Base-by-base conservation (phyloP, 2,329 filamentous ascomycete genomes). In the Aureobasidium sp. region DNA sequence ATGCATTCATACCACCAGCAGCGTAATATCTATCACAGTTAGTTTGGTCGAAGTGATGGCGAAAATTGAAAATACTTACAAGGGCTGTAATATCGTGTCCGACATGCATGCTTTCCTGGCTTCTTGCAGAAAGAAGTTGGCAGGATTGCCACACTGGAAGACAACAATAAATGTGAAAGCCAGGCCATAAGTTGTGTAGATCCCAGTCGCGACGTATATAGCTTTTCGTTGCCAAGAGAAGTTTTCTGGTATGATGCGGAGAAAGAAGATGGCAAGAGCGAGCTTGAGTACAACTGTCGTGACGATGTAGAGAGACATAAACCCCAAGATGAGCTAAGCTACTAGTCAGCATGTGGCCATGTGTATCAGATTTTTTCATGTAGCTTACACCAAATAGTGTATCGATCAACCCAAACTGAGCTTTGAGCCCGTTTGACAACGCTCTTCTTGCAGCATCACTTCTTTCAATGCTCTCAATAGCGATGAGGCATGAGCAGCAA, bases 261-360 rank as follows among this genome's bases (percentile, higher is more conserved):
- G 73, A 70, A 83, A 82, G 72, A 83, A 83, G 43, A 83, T 70
- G 11, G 75, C 79, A 7, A 84, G 70, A 3, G 81, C 82, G 36
- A 83, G 76, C 67, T 84, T 84, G 66, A 83, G 69, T 16, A 77
- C 66, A 66, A 80, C 76, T 67, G 80, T 78, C 0, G 80, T 76
- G 9, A 77, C 59, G 42, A 81, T 69, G 67, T 84, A 83, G 0
- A 78, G 71, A 13, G 71, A 72, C 65, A 82, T 77, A 47, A 74
- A 72, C 2, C 77, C 66, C 11, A 76, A 25, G 13, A 72, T 67
- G 63, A 72, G 70, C 73, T 76, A 13, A 69, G 71, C 65, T 81
- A 76, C 43, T 1, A n/a, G 77, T 64, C n/a, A 64, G 40, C 27
- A 36, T n/a, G n/a, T n/a, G n/a, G n/a, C n/a, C n/a, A n/a, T n/a